These are phyloP conservation scores for Fraxinus ornus DNA, from an alignment of 305 asterid genomes.

Conservation along the genomic window DNA sequence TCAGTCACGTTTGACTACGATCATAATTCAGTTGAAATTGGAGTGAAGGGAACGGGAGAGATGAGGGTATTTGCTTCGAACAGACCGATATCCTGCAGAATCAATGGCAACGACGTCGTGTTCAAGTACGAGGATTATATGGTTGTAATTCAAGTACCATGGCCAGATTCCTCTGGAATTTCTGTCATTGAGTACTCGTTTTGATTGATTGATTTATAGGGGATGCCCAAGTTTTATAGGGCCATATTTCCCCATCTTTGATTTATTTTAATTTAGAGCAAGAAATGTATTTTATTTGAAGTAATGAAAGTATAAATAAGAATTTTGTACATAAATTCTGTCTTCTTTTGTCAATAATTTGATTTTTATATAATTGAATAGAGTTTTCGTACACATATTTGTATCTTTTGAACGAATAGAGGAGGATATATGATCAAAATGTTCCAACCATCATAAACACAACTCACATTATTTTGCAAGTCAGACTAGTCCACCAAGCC, in stretches of 20 bases:
- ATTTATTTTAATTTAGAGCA: background rate
- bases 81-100: constrained; percentile 46
- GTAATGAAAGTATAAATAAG: constrained; percentile 19
- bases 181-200: constrained; percentile 56
- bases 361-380: constrained; percentile 3
- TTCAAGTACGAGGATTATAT: constrained; percentile 48
- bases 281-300: constrained; percentile 22
- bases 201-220: constrained; percentile 19
- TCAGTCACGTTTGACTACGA: constrained; percentile 34
- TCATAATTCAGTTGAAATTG: constrained; percentile 38
- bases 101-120: constrained; percentile 43
- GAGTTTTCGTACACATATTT: background rate
- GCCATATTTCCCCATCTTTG: background rate
- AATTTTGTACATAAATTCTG: background rate
- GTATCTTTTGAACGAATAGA: background rate
- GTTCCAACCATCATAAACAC: background rate
- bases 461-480: background rate
- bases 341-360: background rate
- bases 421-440: background rate
- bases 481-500: background rate
- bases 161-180: constrained; percentile 52
- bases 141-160: constrained; percentile 54
- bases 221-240: constrained; percentile 2
- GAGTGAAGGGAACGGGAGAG: constrained; percentile 68
- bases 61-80: constrained; percentile 65